Evolutionary conservation across 2,329 filamentous ascomycete species (phyloP).

Genomic region (Botryosphaeria dothidea): DNA sequence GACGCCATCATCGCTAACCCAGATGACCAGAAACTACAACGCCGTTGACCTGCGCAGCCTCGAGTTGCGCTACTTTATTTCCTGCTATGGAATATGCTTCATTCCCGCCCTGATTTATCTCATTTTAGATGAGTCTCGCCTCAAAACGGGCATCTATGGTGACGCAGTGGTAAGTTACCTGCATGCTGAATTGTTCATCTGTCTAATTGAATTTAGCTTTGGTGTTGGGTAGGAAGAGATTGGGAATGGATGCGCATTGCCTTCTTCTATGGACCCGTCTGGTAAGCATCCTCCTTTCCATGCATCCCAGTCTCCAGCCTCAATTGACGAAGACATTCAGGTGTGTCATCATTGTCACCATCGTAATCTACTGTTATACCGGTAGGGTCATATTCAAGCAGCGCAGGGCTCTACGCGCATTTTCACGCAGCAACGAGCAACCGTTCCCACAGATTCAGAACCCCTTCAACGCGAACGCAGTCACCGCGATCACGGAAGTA

Average conservation of each 20-base stretch:
- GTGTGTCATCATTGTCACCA: slow-evolving; percentile 60
- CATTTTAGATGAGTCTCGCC: slow-evolving; percentile 56
- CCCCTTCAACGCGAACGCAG: slow-evolving; percentile 51
- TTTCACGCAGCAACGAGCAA: slow-evolving; percentile 23
- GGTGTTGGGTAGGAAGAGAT: slow-evolving; percentile 73
- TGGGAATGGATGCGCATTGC: slow-evolving; percentile 74
- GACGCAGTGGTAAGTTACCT: slow-evolving; percentile 59
- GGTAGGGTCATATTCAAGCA: slow-evolving; percentile 68
- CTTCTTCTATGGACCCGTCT: slow-evolving; percentile 73
- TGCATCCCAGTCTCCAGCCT: background rate
- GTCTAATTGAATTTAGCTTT: slow-evolving; percentile 51
- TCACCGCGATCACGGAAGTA: slow-evolving; percentile 60
- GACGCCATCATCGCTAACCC: background rate
- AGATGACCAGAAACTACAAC: slow-evolving; percentile 57
- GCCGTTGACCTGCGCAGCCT: slow-evolving; percentile 63
- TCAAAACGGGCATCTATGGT: slow-evolving; percentile 66
- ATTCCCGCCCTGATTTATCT: slow-evolving; percentile 68
- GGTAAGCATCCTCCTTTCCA: slow-evolving; percentile 45
- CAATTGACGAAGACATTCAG: slow-evolving; percentile 21
- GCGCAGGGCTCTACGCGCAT: slow-evolving; percentile 53
- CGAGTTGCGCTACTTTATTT: slow-evolving; percentile 69
- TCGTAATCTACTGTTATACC: slow-evolving; percentile 67
- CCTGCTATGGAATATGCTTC: slow-evolving; percentile 74
- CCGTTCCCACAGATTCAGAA: slow-evolving; percentile 39
- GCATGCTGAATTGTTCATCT: background rate